Evolutionary conservation across 805 yeast species (phyloP).

Genomic region (Hanseniaspora jakobsenii): DNA sequence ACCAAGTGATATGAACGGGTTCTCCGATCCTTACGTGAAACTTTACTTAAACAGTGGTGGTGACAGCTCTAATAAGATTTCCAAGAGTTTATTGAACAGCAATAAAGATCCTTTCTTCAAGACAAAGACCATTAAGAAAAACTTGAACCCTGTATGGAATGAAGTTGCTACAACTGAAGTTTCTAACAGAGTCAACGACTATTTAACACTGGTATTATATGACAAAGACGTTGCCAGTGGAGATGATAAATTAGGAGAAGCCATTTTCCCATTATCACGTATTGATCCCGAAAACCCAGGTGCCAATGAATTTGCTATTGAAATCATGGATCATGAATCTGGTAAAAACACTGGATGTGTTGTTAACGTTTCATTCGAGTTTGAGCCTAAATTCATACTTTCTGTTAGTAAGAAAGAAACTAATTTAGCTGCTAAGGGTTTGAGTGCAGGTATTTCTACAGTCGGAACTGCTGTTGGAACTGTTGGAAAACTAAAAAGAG

Average conservation of each 20-base stretch:
- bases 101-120: constrained; percentile 43
- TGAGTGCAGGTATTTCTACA: constrained; percentile 34
- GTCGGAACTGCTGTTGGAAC: constrained; percentile 35
- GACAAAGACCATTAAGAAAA: constrained; percentile 72
- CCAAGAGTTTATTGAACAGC: constrained; percentile 32
- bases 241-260: constrained; percentile 71
- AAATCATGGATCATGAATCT: constrained; percentile 33
- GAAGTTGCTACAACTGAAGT: constrained; percentile 50
- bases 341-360: constrained; percentile 44
- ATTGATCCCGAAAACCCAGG: constrained; percentile 43
- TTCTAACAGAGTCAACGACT: constrained; percentile 49
- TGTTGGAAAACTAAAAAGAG: constrained; percentile 32
- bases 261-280: constrained; percentile 42
- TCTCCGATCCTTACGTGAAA: constrained; percentile 81
- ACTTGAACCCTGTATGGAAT: constrained; percentile 83
- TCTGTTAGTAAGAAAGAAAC: constrained; percentile 31
- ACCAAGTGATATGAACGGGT: constrained; percentile 84
- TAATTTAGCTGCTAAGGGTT: constrained; percentile 42
- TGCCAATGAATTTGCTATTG: constrained; percentile 40
- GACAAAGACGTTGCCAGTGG: constrained; percentile 94
- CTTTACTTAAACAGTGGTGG: constrained; percentile 41
- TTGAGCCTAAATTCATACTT: constrained; percentile 60
- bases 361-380: constrained; percentile 45
- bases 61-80: constrained; percentile 35
- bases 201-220: constrained; percentile 43